Base-by-base conservation (phyloP, 2,329 filamentous ascomycete species). In the Alternaria panax region DNA sequence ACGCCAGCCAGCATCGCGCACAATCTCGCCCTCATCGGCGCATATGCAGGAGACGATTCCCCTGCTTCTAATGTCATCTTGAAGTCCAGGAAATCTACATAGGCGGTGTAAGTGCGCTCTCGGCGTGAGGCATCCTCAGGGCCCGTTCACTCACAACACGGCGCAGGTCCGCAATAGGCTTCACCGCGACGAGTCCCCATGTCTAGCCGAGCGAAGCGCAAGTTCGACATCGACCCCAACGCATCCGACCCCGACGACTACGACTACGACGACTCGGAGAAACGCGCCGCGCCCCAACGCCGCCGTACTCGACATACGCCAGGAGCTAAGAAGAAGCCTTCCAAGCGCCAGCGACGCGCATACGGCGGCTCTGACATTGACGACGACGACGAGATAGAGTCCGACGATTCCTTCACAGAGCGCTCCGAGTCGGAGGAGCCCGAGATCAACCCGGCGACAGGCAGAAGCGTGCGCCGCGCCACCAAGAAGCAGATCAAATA, bases 401-500 rank as follows among this genome's bases (percentile, higher is more conserved):
- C 78, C 34, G 78, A 82, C 40, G 82, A 83, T 30, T 80, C 77
- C 4, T 79, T 78, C 61, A 74, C 74, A 47, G 75, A 77, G 8
- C 72, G 70, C 54, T 75, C 75, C 12, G 74, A 78, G 47, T 78
- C 78, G 24, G 81, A 80, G 58, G 82, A 85, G 7, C 76, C 82
- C 1, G 84, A 86, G 68, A 80, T 83, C 58, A 88, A 87, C 67
- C 84, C 85, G 18, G 71, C 70, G 36, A 84, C 85, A 50, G 87
- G 87, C 34, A 80, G 85, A 47, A 81, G 83, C 43, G 82, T 84
- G 64, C 83, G 87, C 63, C 80, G 80, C 59, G 84, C 82, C n/a
- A 83, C 84, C 11, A 84, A 84, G 69, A 84, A 86, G 66, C 74
- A 77, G 24, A 80, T 84, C 43, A 81, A 80, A 30, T 88, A 89